phyloP scores from a whole-genome alignment of 768 basidiomycete genomes.

The Hericium coralloides region DNA sequence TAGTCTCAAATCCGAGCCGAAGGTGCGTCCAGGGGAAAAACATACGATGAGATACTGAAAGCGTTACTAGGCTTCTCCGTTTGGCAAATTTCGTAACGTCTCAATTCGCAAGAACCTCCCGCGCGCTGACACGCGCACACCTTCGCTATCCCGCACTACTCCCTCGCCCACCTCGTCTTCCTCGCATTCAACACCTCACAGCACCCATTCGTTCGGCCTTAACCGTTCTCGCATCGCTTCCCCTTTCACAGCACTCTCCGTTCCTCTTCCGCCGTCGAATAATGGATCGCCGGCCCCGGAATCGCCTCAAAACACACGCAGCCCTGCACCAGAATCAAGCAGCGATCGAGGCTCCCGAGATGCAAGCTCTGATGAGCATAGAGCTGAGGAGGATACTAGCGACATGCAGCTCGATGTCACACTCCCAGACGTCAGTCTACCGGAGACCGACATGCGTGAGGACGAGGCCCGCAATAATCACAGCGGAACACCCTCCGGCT shows the following conservation, averaged over 20 bases:
- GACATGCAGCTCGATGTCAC: constrained; percentile 5
- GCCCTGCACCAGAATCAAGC: not conserved
- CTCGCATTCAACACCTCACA: constrained; percentile 48
- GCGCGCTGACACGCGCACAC: constrained; percentile 42
- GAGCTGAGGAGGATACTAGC: not conserved
- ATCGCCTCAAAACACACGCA: not conserved
- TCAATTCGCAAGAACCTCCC: constrained; percentile 42
- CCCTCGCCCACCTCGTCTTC: constrained; percentile 53
- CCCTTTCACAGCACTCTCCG: constrained; percentile 6
- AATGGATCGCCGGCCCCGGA: not conserved
- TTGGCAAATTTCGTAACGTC: constrained; percentile 56
- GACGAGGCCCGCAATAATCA: not conserved
- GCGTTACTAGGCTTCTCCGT: constrained; percentile 42
- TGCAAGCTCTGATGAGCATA: not conserved
- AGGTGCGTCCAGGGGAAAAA: constrained; percentile 26
- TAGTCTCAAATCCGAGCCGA: constrained; percentile 51
- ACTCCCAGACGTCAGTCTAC: not conserved
- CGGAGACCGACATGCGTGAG: not conserved
- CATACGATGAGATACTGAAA: not conserved
- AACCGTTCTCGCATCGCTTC: not conserved
- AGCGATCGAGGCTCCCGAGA: not conserved
- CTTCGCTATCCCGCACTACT: constrained; percentile 55
- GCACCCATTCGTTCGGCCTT: constrained; percentile 7
- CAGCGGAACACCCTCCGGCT: too few relatives aligned
- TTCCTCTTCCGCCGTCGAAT: constrained; percentile 12